phyloP scores from a whole-genome alignment of 352 stramenopile genomes.

The Phytophthora uliginosa region DNA sequence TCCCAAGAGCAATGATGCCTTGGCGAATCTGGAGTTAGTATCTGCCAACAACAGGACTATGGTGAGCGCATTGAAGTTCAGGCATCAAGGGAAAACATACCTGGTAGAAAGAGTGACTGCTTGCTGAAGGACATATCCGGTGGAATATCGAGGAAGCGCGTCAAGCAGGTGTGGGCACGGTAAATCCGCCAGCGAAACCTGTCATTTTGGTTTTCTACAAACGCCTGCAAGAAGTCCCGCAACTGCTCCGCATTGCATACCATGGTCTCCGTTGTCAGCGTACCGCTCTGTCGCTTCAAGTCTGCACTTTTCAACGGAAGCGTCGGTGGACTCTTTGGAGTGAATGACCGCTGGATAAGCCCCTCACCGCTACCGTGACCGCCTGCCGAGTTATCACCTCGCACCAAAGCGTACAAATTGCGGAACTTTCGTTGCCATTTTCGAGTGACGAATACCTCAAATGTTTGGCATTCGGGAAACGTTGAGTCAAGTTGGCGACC shows the following conservation, averaged over 20 bases:
- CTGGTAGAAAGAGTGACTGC: constrained; percentile 74
- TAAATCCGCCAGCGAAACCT: constrained; percentile 84
- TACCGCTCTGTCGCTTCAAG: constrained; percentile 26
- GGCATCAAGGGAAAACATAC: constrained; percentile 27
- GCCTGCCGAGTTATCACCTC: constrained; percentile 27
- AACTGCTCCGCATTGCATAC: constrained; percentile 62
- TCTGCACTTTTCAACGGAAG: constrained; percentile 29
- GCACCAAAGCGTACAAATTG: constrained; percentile 57
- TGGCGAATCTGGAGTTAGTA: constrained; percentile 57
- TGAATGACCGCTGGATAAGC: constrained; percentile 40
- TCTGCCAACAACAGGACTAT: constrained; percentile 39
- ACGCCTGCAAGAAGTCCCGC: constrained; percentile 85
- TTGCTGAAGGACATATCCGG: constrained; percentile 78
- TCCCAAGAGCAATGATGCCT: constrained; percentile 73
- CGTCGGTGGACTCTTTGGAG: constrained; percentile 28
- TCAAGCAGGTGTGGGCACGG: constrained; percentile 80
- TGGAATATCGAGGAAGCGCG: constrained; percentile 73
- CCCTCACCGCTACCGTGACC: constrained; percentile 32
- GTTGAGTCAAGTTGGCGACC: constrained; percentile 87
- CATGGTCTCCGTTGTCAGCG: constrained; percentile 57
- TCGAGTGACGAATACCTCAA: constrained; percentile 93
- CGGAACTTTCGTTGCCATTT: constrained; percentile 90
- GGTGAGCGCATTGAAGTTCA: neutral
- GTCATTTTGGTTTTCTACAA: constrained; percentile 88
- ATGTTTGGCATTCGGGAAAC: constrained; percentile 89